A percentile compares a stretch with the other conserved stretches of the same genome.
Evolutionary conservation across 768 basidiomycete species (phyloP).

Genomic region (Austroboletus eburneus): DNA sequence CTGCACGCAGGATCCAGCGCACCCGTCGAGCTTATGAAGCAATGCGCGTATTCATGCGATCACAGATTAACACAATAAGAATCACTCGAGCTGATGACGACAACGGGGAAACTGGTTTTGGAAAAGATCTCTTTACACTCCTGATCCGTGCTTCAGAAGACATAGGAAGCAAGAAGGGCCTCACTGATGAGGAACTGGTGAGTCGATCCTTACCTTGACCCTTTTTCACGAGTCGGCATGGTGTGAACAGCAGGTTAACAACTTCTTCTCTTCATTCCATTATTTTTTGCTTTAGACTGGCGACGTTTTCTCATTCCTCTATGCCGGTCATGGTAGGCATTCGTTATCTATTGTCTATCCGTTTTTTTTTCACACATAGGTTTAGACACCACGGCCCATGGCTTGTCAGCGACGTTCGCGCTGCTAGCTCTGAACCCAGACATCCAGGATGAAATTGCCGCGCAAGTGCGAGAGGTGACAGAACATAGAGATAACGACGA

Average conservation of each 20-base stretch:
- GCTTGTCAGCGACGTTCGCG: constrained; percentile 29
- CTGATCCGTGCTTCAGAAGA: constrained; percentile 16
- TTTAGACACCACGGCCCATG: constrained; percentile 31
- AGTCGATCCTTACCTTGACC: neutral
- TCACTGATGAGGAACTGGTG: constrained; percentile 17
- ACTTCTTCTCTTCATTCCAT: too few relatives aligned
- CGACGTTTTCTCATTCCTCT: constrained; percentile 47
- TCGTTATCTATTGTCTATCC: neutral
- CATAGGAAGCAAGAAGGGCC: constrained; percentile 10
- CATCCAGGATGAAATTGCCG: constrained; percentile 30
- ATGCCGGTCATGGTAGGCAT: constrained; percentile 53
- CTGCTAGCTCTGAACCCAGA: constrained; percentile 26
- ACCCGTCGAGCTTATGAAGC: constrained; percentile 18
- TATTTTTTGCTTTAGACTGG: constrained; percentile 39
- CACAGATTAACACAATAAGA: constrained; percentile 9
- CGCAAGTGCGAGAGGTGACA: constrained; percentile 25
- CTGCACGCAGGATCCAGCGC: constrained; percentile 10
- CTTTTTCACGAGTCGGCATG: neutral
- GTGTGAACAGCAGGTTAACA: neutral
- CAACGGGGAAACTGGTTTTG: neutral
- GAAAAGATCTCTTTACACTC: constrained; percentile 14
- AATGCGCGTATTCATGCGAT: constrained; percentile 14
- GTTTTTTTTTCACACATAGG: neutral
- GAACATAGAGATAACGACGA: constrained; percentile 11
- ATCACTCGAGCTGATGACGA: constrained; percentile 1